A percentile compares a stretch with the other conserved stretches of the same genome.
Evolutionary conservation across 257 asterid genomes (phyloP).

Genomic region (Marsdenia floribunda): DNA sequence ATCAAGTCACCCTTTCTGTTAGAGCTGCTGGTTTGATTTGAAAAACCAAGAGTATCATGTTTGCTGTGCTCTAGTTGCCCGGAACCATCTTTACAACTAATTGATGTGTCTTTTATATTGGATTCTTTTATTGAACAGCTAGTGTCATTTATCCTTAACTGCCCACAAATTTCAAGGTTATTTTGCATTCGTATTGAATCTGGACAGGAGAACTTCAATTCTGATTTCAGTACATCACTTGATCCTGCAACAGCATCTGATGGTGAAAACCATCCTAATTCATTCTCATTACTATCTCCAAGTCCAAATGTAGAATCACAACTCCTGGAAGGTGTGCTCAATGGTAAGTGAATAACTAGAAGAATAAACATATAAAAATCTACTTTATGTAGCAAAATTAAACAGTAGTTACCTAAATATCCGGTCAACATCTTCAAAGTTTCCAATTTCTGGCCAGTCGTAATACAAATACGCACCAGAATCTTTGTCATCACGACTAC

Average conservation of each 20-base stretch:
- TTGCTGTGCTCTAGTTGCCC: slow-evolving; percentile 39
- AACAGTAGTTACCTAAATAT: slow-evolving; percentile 61
- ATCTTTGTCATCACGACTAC: slow-evolving; percentile 46
- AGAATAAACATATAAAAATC: not conserved
- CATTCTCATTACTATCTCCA: slow-evolving; percentile 55
- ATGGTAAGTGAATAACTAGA: slow-evolving; percentile 4
- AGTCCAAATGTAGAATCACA: slow-evolving; percentile 81
- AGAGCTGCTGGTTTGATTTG: slow-evolving; percentile 29
- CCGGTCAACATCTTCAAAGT: slow-evolving; percentile 82
- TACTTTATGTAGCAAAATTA: slow-evolving; percentile 10
- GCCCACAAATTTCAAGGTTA: slow-evolving; percentile 29
- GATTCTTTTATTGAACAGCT: slow-evolving; percentile 23
- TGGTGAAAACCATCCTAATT: slow-evolving; percentile 64
- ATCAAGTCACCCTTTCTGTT: slow-evolving; percentile 34
- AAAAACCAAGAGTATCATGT: slow-evolving; percentile 34
- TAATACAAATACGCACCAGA: slow-evolving; percentile 53
- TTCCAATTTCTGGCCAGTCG: slow-evolving; percentile 78
- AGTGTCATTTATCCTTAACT: slow-evolving; percentile 22
- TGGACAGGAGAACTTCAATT: slow-evolving; percentile 40
- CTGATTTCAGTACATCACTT: slow-evolving; percentile 40
- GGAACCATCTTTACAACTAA: slow-evolving; percentile 31
- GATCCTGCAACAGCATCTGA: slow-evolving; percentile 50
- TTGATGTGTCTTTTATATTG: slow-evolving; percentile 5
- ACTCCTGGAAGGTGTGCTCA: slow-evolving; percentile 43
- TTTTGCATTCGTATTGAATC: slow-evolving; percentile 33